phyloP scores from a whole-genome alignment of 106 monocot genomes.

The Apostasia ramifera region DNA sequence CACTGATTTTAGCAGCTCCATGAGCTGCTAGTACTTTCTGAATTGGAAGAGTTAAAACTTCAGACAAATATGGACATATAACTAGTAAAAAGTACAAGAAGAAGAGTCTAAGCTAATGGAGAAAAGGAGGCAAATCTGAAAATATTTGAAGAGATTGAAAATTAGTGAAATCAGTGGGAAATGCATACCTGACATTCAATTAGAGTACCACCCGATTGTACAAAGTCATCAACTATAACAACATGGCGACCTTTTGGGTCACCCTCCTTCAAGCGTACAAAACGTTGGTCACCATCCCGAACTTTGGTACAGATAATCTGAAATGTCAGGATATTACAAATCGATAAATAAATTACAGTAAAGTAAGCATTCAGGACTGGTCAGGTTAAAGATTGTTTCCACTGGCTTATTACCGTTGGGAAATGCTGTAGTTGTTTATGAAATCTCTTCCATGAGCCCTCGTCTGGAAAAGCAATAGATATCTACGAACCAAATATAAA shows the following conservation, averaged over 20 bases:
- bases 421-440: slow-evolving; percentile 94
- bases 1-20: slow-evolving; percentile 87
- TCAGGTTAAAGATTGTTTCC: not conserved
- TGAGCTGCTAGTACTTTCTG: slow-evolving; percentile 91
- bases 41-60: not conserved
- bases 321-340: slow-evolving; percentile 4
- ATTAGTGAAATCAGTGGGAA: not conserved
- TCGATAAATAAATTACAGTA: not conserved
- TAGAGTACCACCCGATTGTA: slow-evolving; percentile 89
- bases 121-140: not conserved
- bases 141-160: not conserved
- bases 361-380: not conserved
- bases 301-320: slow-evolving; percentile 97
- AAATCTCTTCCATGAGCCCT: slow-evolving; percentile 95
- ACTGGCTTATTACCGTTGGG: slow-evolving; percentile 48
- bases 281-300: slow-evolving; percentile 73
- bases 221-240: slow-evolving; percentile 96
- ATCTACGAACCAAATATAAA: slow-evolving; percentile 37
- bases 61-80: not conserved
- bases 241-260: slow-evolving; percentile 94
- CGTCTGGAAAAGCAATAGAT: slow-evolving; percentile 98
- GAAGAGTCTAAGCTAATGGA: too few species aligned
- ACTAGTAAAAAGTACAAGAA: not conserved
- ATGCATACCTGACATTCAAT: slow-evolving; percentile 84
- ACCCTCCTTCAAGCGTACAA: slow-evolving; percentile 92